Percentiles rank a stretch among this genome's conserved stretches.
phyloP scores from a whole-genome alignment of 768 basidiomycete species.

The Pisolithus orientalis region DNA sequence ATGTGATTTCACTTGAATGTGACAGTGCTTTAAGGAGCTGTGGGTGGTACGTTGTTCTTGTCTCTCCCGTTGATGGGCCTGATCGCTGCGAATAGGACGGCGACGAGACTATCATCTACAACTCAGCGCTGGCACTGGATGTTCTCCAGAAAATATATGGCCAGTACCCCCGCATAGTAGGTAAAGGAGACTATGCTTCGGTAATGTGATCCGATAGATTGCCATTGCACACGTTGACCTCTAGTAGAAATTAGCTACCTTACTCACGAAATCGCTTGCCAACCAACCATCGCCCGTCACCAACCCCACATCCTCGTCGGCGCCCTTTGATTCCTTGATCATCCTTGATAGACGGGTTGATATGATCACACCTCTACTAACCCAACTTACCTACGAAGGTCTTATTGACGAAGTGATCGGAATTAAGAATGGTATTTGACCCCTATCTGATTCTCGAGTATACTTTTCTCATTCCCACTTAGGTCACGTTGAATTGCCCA shows the following conservation, averaged over 20 bases:
- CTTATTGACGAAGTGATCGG: constrained; percentile 90
- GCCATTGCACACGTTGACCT: constrained; percentile 6
- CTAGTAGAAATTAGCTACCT: constrained; percentile 63
- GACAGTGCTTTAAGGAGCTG: constrained; percentile 84
- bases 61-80: not conserved
- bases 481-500: constrained; percentile 81
- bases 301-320: constrained; percentile 40
- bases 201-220: constrained; percentile 30
- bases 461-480: constrained; percentile 3
- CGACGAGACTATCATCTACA: constrained; percentile 84
- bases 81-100: constrained; percentile 58
- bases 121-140: constrained; percentile 81
- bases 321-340: constrained; percentile 78
- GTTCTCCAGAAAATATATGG: constrained; percentile 82
- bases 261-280: constrained; percentile 57
- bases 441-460: not conserved
- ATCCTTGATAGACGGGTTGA: constrained; percentile 88
- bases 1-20: constrained; percentile 86
- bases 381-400: constrained; percentile 95
- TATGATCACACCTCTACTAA: constrained; percentile 92
- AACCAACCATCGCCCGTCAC: constrained; percentile 35
- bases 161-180: constrained; percentile 84
- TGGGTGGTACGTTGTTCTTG: constrained; percentile 65
- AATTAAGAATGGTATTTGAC: constrained; percentile 74
- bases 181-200: constrained; percentile 86